Base-by-base conservation (phyloP, 2,329 filamentous ascomycete species). In the Bipolaris cookei region DNA sequence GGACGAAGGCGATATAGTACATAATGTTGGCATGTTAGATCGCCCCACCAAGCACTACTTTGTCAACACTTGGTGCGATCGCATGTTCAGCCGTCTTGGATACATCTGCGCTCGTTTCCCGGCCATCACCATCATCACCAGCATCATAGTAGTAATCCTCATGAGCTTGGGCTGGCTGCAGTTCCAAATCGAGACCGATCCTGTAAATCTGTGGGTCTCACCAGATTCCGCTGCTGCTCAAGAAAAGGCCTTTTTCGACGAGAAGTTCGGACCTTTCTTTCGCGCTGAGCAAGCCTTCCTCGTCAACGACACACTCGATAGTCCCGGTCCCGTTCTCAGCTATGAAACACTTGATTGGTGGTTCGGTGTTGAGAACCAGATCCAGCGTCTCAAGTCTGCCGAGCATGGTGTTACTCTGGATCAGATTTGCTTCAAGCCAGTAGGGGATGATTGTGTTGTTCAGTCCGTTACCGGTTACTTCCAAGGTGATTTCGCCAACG, bases 181-280 rank as follows among this genome's bases (percentile, higher is more conserved):
- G 42, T 99, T 99, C 70, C 84, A 90, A n/a, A 83, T 99, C 34
- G 95, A 98, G 76, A 90, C 83, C 20, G 90, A 98, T 61, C 95
- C 95, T 5, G 95, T 96, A 10, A 88, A 90, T 45, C 81, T 99
- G 7, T 99, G 95, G 95, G 95, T 99, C n/a, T 93, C 94, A 68
- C 95, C 95, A 6, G 90, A 90, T 7, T 98, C 95, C 3, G 86
- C 88, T 46, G 94, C 96, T 18, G 95, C 95, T 0, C 85, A 92
- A 72, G 94, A 99, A 74, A 99, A 99, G 79, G 84, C 85, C 1
- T 99, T 96, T 73, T 99, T 98, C 64, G 96, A 99, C 73, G 76
- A 85, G 34, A 92, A 92, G 67, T 99, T 99, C 73, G 96, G 95
- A 0, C 92, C 94, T 0, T 99, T 99, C 72, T 99, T 95, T 78